A percentile compares a stretch with the other conserved stretches of the same genome.
These are phyloP conservation scores for Begonia fuchsioides DNA, from an alignment of 306 rosid genomes.

Conservation along the genomic window DNA sequence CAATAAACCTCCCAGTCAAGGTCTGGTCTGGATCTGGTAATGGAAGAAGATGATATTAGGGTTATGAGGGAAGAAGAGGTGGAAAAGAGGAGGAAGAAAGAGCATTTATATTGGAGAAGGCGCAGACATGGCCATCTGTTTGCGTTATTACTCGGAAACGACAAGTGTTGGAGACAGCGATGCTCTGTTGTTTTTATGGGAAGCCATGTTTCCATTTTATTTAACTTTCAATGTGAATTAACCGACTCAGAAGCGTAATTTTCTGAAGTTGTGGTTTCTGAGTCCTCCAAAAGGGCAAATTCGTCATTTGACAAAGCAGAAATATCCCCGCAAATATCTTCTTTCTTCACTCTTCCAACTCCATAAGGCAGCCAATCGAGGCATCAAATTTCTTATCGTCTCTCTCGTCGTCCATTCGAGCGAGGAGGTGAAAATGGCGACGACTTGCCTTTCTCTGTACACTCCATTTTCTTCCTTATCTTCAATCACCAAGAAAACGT, in stretches of 20 bases:
- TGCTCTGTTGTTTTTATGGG: constrained; percentile 1
- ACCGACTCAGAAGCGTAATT: no score
- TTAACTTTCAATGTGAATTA: no score
- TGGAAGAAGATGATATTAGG: no score
- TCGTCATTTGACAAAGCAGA: no score
- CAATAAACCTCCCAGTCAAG: no score
- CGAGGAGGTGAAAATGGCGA: constrained; percentile 6
- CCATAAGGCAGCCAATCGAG: neutral
- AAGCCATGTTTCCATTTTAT: neutral
- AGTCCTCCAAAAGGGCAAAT: no score
- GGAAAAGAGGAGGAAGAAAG: neutral
- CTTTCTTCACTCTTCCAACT: neutral
- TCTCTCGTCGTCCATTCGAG: neutral
- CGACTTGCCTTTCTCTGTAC: constrained; percentile 13
- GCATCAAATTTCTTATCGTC: neutral
- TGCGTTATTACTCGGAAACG: neutral
- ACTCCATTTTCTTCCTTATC: constrained; percentile 1
- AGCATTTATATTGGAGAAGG: neutral
- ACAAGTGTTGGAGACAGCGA: constrained; percentile 4
- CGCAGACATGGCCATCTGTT: neutral
- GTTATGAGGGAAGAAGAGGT: neutral
- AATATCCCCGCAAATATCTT: no score
- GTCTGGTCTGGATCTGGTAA: neutral
- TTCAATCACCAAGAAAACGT: neutral
- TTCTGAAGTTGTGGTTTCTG: no score